Conservation (phyloP, 768 basidiomycete species). For the Lentinula raphanica region DNA sequence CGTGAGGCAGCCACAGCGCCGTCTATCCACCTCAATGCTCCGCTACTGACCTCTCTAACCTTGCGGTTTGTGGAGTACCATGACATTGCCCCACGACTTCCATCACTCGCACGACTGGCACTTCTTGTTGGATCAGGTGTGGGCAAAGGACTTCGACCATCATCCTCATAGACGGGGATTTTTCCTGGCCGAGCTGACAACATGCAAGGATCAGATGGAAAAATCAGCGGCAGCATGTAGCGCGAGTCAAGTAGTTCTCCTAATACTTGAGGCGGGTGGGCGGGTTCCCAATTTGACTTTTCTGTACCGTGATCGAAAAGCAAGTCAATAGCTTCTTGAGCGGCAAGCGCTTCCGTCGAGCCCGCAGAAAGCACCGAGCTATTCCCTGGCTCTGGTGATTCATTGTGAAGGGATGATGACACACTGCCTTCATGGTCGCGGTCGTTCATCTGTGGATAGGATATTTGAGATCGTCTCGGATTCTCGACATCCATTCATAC, state of each 20-base stretch:
- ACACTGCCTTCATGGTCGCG: conserved; percentile 54
- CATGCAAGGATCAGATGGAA: conserved; percentile 77
- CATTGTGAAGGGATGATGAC: conserved; percentile 42
- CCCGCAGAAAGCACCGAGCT: conserved; percentile 31
- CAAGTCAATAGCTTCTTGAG: conserved; percentile 65
- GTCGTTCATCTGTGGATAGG: conserved; percentile 49
- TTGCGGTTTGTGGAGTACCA: conserved; percentile 60
- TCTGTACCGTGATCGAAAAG: conserved; percentile 70
- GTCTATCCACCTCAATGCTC: conserved; percentile 67
- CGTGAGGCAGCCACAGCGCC: conserved; percentile 54
- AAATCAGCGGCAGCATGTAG: conserved; percentile 83
- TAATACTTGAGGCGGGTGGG: conserved; percentile 70
- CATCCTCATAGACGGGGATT: conserved; percentile 29
- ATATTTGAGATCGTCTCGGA: neutral
- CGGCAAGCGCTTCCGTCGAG: conserved; percentile 29
- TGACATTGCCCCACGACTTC: conserved; percentile 35
- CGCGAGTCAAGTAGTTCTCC: conserved; percentile 92
- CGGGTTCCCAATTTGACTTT: conserved; percentile 71
- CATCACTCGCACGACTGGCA: conserved; percentile 33
- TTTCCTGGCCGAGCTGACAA: conserved; percentile 65
- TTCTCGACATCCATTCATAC: neutral
- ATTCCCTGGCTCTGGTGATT: conserved; percentile 26
- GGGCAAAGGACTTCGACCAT: conserved; percentile 20
- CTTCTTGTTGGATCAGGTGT: conserved; percentile 27
- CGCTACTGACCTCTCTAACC: conserved; percentile 56